Base-by-base conservation (phyloP, 2,329 filamentous ascomycete genomes). In the Trichoderma guizhouense region DNA sequence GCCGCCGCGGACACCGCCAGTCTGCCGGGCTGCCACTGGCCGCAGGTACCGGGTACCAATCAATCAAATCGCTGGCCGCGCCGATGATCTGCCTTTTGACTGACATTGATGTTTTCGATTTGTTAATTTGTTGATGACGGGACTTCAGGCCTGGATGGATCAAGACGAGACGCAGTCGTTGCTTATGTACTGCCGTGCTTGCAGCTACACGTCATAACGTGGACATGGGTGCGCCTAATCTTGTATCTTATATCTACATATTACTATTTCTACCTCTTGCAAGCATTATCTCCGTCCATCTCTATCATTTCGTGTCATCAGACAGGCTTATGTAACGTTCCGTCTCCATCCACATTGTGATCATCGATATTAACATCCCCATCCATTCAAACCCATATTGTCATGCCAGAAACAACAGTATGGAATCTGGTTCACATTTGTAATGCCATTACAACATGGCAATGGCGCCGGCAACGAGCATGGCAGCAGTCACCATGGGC, bases 1-100 rank as follows among this genome's bases (percentile, higher is more conserved):
- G 71, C 71, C 64, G 58, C 39, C 34, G 47, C 8, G 51, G 71
- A 72, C 71, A 72, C 71, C 71, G 71, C 71, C 71, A 69, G 57
- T 72, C 62, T 32, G 53, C 24, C 24, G 24, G 47, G 30, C 30
- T 15, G n/a, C 8, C 8, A n/a, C 34, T 8, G 30, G 11, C 43
- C 18, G 43, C 34, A 68, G n/a, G 65, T 67, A 67, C 64, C 47
- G 47, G 21, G 30, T 57, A 67, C 62, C 26, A 53, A 26, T 12
- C 30, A 14, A 14, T 18, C 30, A 14, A 14, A 9, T 47, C 24
- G 21, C 36, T 58, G 64, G 11, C 51, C 34, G 24, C 51, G 26
- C 53, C 53, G 53, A 18, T n/a, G 21, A 39, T 39, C 32, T 58
- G 18, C 7, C 18, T 21, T 30, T 7, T 7, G 34, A 18, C 18